Evolutionary conservation across 1,139 yeast genomes (phyloP).

Genomic region (Hyphopichia fennica): DNA sequence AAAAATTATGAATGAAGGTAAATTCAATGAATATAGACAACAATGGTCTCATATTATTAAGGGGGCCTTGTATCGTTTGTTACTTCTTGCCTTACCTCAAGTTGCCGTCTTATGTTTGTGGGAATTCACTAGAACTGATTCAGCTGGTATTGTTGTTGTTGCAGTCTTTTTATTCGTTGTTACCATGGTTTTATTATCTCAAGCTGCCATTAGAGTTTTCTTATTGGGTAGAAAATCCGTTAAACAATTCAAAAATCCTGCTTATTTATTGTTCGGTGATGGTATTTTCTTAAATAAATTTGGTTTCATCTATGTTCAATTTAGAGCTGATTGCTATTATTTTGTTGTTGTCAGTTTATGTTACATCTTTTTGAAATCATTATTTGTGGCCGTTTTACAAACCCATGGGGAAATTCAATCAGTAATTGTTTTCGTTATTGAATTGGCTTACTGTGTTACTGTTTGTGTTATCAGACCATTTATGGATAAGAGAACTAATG

Average conservation of each 20-base stretch:
- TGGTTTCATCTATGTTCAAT: constrained; percentile 92
- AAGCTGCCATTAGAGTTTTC: constrained; percentile 74
- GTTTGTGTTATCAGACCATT: constrained; percentile 79
- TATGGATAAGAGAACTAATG: constrained; percentile 93
- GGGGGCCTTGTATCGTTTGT: constrained; percentile 83
- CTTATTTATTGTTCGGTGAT: constrained; percentile 87
- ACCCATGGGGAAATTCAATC: constrained; percentile 78
- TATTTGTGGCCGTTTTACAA: constrained; percentile 87
- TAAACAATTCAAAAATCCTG: constrained; percentile 82
- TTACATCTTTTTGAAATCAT: constrained; percentile 71
- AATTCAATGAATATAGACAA: constrained; percentile 74
- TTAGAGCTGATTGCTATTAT: constrained; percentile 83
- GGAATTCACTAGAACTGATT: constrained; percentile 83
- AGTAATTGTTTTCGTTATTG: constrained; percentile 71
- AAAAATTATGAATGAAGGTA: constrained; percentile 59
- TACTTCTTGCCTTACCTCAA: constrained; percentile 84
- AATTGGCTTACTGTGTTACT: constrained; percentile 62
- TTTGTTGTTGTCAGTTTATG: constrained; percentile 66
- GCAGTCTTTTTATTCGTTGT: constrained; percentile 69
- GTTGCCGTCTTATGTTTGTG: constrained; percentile 78
- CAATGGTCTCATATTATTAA: constrained; percentile 81
- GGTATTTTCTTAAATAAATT: constrained; percentile 76
- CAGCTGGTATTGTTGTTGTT: constrained; percentile 77
- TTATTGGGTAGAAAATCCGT: constrained; percentile 71
- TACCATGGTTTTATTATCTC: constrained; percentile 58